phyloP scores from a whole-genome alignment of 2,329 filamentous ascomycete genomes.

The Curvularia sp. region DNA sequence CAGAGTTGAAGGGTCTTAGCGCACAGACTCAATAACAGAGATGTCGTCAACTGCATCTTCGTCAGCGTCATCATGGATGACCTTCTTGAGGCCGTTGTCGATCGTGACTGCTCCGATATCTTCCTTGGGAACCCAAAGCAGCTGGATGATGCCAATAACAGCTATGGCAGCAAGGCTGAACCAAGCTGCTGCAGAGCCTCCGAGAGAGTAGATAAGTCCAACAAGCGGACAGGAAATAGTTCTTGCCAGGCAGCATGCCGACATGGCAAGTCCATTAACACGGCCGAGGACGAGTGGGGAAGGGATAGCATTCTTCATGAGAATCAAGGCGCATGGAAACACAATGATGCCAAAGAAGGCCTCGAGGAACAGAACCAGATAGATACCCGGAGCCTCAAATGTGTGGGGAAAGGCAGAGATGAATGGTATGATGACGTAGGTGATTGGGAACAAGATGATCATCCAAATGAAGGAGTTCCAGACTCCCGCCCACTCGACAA shows the following conservation, averaged over 20 bases:
- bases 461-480: slow-evolving; percentile 72
- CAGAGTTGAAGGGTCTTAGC: slow-evolving; percentile 18
- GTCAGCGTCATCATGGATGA: slow-evolving; percentile 30
- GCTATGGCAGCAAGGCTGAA: slow-evolving; percentile 65
- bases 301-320: slow-evolving; percentile 76
- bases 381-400: slow-evolving; percentile 66
- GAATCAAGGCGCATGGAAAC: slow-evolving; percentile 72
- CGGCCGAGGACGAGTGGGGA: slow-evolving; percentile 68
- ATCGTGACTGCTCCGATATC: slow-evolving; percentile 46
- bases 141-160: slow-evolving; percentile 61
- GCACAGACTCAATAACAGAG: slow-evolving; percentile 37
- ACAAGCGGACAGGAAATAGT: slow-evolving; percentile 73
- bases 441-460: slow-evolving; percentile 69
- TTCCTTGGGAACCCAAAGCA: slow-evolving; percentile 62
- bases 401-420: slow-evolving; percentile 63
- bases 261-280: slow-evolving; percentile 74
- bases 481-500: slow-evolving; percentile 69
- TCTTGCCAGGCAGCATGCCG: slow-evolving; percentile 69
- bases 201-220: slow-evolving; percentile 69
- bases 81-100: slow-evolving; percentile 43
- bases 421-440: slow-evolving; percentile 73
- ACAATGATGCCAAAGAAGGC: slow-evolving; percentile 72
- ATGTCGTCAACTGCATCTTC: slow-evolving; percentile 39
- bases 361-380: slow-evolving; percentile 68
- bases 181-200: slow-evolving; percentile 67